These are phyloP conservation scores for Fusarium mexicanum DNA, from an alignment of 2,329 filamentous ascomycete genomes.

Conservation along the genomic window DNA sequence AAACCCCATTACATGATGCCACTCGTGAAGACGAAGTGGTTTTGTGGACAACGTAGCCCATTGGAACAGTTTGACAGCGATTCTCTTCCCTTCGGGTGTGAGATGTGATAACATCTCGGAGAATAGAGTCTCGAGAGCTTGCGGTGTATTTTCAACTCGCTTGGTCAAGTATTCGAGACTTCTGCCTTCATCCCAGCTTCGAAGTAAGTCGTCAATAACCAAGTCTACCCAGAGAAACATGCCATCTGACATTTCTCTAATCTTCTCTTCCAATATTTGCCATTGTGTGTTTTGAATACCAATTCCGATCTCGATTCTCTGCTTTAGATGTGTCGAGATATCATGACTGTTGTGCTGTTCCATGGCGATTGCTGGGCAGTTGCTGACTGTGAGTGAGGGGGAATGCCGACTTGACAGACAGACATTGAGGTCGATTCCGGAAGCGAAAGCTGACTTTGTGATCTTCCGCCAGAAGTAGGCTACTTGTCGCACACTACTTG, in stretches of 20 bases:
- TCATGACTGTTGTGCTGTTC: background rate
- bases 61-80: background rate
- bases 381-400: background rate
- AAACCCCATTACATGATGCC: background rate
- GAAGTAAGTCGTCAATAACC: background rate
- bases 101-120: background rate
- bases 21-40: background rate
- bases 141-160: background rate
- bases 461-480: background rate
- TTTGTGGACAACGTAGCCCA: background rate
- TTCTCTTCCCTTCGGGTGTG: fast-evolving
- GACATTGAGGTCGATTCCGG: background rate
- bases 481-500: background rate
- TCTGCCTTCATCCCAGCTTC: background rate
- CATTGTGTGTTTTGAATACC: fast-evolving
- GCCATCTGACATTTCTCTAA: background rate
- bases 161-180: background rate
- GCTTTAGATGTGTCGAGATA: background rate
- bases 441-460: background rate
- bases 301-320: background rate
- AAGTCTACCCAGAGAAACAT: background rate
- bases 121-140: background rate
- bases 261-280: background rate
- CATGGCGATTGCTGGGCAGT: background rate
- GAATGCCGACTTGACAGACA: background rate